A percentile compares a stretch with the other conserved stretches of the same genome.
Conservation (phyloP, 2,329 filamentous ascomycete species). For the Alternaria sp. region DNA sequence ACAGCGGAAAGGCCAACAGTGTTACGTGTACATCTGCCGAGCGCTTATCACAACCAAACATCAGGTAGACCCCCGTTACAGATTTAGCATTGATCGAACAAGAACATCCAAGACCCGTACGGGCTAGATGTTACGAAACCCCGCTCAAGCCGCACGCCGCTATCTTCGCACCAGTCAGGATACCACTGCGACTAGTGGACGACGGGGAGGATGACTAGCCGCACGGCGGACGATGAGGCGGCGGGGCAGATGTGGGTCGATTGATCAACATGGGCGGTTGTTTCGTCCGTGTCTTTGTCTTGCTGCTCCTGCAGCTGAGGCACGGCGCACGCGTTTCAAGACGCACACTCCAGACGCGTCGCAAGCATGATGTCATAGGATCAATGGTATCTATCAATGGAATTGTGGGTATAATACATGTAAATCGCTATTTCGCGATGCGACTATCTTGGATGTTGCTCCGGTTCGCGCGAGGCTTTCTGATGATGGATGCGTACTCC, state of each 20-base stretch:
- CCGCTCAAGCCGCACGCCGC: constrained; percentile 1
- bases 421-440: constrained; percentile 6
- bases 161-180: constrained; percentile 6
- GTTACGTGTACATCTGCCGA: constrained; percentile 13
- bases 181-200: not conserved
- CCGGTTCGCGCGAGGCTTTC: not conserved
- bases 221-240: not conserved
- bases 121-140: not conserved
- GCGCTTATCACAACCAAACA: constrained; percentile 2
- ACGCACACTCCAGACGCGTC: not conserved
- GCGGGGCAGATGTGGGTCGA: not conserved
- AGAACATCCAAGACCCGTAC: not conserved
- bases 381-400: not conserved
- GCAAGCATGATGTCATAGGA: constrained; percentile 13
- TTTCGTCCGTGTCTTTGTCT: constrained; percentile 6
- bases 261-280: constrained; percentile 1
- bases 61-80: not conserved
- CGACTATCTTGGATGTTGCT: not conserved
- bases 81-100: not conserved
- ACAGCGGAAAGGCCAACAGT: constrained; percentile 5
- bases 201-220: constrained; percentile 3
- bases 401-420: not conserved
- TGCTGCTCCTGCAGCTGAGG: not conserved
- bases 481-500: not conserved
- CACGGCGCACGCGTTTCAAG: not conserved